Conservation (phyloP, 179 eudicot genomes). For the Silene vulgaris region DNA sequence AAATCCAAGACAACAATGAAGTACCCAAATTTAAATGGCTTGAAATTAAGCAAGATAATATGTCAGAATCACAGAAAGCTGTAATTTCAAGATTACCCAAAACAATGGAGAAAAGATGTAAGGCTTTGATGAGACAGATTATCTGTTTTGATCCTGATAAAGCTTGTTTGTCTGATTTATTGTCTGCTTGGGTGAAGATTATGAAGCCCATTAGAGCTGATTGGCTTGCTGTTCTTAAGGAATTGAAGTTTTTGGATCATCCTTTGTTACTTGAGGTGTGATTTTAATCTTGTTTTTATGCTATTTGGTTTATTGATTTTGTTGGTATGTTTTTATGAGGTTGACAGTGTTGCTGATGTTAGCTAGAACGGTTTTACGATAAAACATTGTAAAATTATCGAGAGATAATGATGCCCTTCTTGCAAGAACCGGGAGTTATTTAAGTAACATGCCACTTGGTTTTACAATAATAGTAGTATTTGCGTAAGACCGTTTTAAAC, state of each 20-base stretch:
- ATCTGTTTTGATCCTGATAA: constrained; percentile 53
- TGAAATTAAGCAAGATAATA: constrained; percentile 31
- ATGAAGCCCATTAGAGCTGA: constrained; percentile 80
- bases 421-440: too few species aligned
- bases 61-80: constrained; percentile 47
- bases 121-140: constrained; percentile 68
- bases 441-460: too few species aligned
- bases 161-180: constrained; percentile 39
- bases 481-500: too few species aligned
- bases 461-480: too few species aligned
- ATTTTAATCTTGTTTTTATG: neutral
- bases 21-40: constrained; percentile 48
- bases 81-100: constrained; percentile 46
- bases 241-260: constrained; percentile 51
- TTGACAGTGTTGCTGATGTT: too few species aligned
- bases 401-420: too few species aligned
- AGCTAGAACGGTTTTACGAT: too few species aligned
- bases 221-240: constrained; percentile 78
- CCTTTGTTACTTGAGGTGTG: constrained; percentile 52
- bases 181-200: constrained; percentile 64
- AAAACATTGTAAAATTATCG: too few species aligned
- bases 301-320: neutral
- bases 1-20: constrained; percentile 19
- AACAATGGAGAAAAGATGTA: constrained; percentile 68
- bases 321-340: neutral